Evolutionary conservation across 352 stramenopile species (phyloP), one percentile per base, ranked within the genome.

Genomic region (Globisporangium spinosum): DNA sequence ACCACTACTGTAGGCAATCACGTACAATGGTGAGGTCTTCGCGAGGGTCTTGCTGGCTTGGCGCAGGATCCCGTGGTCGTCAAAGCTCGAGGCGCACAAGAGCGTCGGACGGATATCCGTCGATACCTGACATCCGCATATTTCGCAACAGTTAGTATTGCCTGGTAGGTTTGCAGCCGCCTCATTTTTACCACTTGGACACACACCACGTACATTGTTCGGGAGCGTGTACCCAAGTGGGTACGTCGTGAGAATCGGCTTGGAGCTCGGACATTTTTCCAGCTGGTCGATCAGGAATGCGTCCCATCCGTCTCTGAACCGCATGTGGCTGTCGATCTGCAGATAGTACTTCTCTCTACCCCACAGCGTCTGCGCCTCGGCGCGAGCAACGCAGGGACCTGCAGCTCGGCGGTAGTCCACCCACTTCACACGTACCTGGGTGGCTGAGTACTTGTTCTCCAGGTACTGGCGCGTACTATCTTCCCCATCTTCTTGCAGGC

Each of bases 281-380:
- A 98, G 78, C 65, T 96, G 75, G 23, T 77, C 54, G 61, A 98
- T 89, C 51, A 99, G 70, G 62, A 93, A 98, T 10, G 66, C 74
- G 72, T 99, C 96, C 95, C 95, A 99, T 20, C 81, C 76, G 13
- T 58, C 61, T 7, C 80, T 80, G 47, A 94, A 86, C 1, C 93
- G 83, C 85, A 98, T 99, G 77, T 98, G 96, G 62, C 93, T 98
- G 73, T 99, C 96, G 69, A 98, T 97, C 73, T 98, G 94, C 4
- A 99, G 82, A 40, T 97, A 83, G 72, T 93, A 98, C 13, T 81
- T 47, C 72, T 99, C 94, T 27, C 78, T 84, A 20, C 79, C 58
- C 71, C 85, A 97, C 1, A 98, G 72, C 23, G 74, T 74, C 74
- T 98, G 90, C 10, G 83, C 82, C 5, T 92, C 72, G 43, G 43